These are phyloP conservation scores for Sporothrix schenckii DNA, from an alignment of 2,329 filamentous ascomycete genomes.

Conservation along the genomic window DNA sequence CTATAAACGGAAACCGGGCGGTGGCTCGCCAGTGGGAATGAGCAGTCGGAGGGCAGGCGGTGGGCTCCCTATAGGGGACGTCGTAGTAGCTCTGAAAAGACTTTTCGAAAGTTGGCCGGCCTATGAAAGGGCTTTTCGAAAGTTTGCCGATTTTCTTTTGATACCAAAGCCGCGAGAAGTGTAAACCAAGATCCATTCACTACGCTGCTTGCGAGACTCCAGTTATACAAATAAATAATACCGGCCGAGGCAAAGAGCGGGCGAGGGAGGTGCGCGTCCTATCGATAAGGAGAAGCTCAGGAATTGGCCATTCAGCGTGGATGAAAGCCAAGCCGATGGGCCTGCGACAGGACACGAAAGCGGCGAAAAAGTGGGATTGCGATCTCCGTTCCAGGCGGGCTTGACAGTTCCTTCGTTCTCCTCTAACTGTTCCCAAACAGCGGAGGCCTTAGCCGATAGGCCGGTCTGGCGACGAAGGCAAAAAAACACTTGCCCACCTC, in stretches of 20 bases:
- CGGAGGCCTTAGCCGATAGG: conserved; percentile 4
- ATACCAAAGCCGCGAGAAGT: neutral
- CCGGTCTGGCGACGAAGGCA: too few species aligned
- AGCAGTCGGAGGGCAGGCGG: neutral
- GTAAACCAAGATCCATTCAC: too few species aligned
- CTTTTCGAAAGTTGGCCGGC: neutral
- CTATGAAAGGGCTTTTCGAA: neutral
- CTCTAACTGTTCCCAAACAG: neutral
- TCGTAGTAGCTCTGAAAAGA: neutral
- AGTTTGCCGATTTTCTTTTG: neutral
- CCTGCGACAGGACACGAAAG: neutral
- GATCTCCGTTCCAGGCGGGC: conserved; percentile 14
- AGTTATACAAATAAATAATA: neutral
- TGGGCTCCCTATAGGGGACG: neutral
- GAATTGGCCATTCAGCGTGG: conserved; percentile 22
- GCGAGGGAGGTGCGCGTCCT: neutral
- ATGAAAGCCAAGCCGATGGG: neutral
- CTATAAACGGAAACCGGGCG: neutral
- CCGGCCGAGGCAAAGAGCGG: neutral
- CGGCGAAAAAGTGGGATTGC: conserved; percentile 18
- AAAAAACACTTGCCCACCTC: too few species aligned
- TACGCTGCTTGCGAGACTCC: neutral
- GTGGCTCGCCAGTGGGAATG: neutral
- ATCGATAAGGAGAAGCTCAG: conserved; percentile 20
- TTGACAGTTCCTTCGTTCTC: too few species aligned